Base-by-base conservation (phyloP, 441 rosid species). In the Gossypium armourianum region DNA sequence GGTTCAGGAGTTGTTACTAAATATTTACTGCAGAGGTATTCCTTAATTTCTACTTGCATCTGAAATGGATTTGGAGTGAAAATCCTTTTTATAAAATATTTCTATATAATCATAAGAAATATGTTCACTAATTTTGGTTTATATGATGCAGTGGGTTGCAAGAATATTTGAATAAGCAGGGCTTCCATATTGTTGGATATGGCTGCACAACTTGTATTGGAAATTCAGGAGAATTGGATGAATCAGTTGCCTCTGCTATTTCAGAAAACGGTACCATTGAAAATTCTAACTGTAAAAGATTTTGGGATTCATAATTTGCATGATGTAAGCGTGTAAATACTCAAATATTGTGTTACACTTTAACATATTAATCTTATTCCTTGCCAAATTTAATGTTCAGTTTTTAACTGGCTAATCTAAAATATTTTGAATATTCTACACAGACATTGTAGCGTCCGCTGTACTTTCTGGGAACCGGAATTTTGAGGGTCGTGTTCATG, bases 181-280 rank as follows among this genome's bases (percentile, higher is more conserved):
- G 99, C 71, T 94, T 94, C 80, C 68, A 92, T 71, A 88, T 95
- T 73, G 99, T 92, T 55, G 97, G 99, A 28, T 95, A 92, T 74
- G 99, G 99, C 62, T 92, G 99, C 80, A 92, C 99, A 52, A 92
- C 99, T 17, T 95, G 99, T 76, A 95, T 92, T 68, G 98, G 99
- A 12, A 95, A 95, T 79, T 95, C 99, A 21, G 98, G 99, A 74
- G 99, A 95, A 1, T 74, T 95, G 76, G 87, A 95, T 85, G 98
- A 90, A 76, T 77, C 96, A 43, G 98, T 95, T 80, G 98, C 89
- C 50, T 83, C 96, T 74, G 92, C 95, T 63, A 92, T 95, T 81
- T 74, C 97, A 4, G 93, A 92, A 71, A 95, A 92, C 68, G 99
- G 98, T 89, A 86, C 40, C 62, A 5, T 55, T 50, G 28, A 7